Conservation (phyloP, 2,329 filamentous ascomycete genomes). For the Cercospora canescens region DNA sequence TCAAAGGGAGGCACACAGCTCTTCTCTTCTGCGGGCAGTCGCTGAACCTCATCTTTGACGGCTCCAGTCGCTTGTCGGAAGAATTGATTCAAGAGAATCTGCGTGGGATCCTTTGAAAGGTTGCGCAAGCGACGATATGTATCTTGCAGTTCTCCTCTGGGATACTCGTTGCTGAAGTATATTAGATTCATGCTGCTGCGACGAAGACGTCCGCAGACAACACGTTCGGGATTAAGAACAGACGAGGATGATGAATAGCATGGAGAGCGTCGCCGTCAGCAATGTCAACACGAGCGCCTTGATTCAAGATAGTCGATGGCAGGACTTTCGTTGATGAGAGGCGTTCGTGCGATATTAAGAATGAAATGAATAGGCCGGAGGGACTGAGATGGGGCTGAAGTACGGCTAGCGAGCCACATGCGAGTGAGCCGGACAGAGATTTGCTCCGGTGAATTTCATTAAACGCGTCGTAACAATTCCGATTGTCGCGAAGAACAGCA, state of each 20-base stretch:
- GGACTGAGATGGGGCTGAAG: neutral
- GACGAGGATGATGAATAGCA: neutral
- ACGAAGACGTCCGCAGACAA: neutral
- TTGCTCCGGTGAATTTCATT: neutral
- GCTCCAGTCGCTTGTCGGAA: constrained; percentile 42
- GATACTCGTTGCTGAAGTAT: constrained; percentile 53
- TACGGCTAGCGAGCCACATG: neutral
- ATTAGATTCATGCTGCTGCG: constrained; percentile 28
- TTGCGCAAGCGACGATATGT: constrained; percentile 43
- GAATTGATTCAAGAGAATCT: constrained; percentile 43
- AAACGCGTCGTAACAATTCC: neutral
- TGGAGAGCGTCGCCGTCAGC: neutral
- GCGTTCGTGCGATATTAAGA: neutral
- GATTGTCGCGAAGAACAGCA: neutral
- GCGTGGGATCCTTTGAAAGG: constrained; percentile 43
- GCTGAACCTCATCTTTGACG: constrained; percentile 43
- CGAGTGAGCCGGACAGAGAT: neutral
- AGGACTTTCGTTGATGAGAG: neutral
- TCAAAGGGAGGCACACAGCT: constrained; percentile 29
- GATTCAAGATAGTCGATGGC: neutral
- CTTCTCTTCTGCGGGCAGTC: constrained; percentile 34
- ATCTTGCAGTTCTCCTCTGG: constrained; percentile 45
- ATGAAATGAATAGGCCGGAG: neutral
- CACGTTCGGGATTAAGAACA: neutral
- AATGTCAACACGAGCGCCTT: neutral